Conservation (phyloP, 2,329 filamentous ascomycete species). For the Penicillium sp. region DNA sequence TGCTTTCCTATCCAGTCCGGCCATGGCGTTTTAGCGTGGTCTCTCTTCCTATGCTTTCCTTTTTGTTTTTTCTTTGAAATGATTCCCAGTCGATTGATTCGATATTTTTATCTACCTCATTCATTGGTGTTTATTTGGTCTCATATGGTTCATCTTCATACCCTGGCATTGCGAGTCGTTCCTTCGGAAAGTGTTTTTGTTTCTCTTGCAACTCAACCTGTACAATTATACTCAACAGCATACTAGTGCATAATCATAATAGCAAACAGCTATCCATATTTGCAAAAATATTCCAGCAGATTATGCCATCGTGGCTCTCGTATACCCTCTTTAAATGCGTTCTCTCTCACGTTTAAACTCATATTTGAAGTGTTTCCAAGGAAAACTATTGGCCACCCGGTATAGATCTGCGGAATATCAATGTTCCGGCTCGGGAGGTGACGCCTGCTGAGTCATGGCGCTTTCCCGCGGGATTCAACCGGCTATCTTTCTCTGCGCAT, state of each 20-base stretch:
- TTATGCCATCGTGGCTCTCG: too few species aligned
- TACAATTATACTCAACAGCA: constrained; percentile 22
- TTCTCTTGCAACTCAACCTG: constrained; percentile 4
- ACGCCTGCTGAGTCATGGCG: constrained; percentile 14
- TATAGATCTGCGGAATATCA: constrained; percentile 8
- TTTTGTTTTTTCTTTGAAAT: constrained; percentile 6
- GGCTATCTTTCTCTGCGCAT: constrained; percentile 19
- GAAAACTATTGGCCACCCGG: not conserved
- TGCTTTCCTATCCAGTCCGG: not conserved
- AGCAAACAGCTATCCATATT: constrained; percentile 5
- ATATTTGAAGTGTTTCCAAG: not conserved
- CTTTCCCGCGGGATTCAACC: constrained; percentile 37
- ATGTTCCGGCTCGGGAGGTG: not conserved
- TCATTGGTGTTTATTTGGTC: constrained; percentile 6
- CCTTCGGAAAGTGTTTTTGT: constrained; percentile 7
- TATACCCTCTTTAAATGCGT: too few species aligned
- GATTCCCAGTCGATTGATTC: constrained; percentile 8
- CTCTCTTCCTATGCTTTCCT: not conserved
- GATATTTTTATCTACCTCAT: constrained; percentile 1
- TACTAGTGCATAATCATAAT: constrained; percentile 29
- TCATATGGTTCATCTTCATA: constrained; percentile 19
- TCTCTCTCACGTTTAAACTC: too few species aligned
- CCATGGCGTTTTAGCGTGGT: not conserved
- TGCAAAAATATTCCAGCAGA: not conserved
- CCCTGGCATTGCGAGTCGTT: constrained; percentile 29